These are phyloP conservation scores for Globisporangium echinulatum DNA, from an alignment of 352 stramenopile genomes.

Conservation along the genomic window DNA sequence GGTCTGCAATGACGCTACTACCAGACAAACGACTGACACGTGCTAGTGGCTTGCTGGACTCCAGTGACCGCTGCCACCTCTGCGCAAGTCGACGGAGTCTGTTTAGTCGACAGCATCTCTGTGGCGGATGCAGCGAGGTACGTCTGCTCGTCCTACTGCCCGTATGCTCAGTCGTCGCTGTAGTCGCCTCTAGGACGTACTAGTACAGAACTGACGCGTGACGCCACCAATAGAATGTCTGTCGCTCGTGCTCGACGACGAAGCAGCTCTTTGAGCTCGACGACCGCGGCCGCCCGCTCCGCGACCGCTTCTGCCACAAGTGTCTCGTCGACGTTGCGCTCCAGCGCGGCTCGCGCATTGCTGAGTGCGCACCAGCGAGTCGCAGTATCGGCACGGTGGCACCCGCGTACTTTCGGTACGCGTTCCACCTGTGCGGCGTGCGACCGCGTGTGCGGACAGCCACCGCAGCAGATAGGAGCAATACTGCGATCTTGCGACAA, in stretches of 20 bases:
- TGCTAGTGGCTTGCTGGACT: constrained; percentile 3
- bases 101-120: constrained; percentile 2
- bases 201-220: too few relatives aligned
- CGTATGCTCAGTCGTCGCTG: not conserved
- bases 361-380: not conserved
- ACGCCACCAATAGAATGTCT: constrained; percentile 24
- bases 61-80: constrained; percentile 11
- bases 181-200: too few relatives aligned
- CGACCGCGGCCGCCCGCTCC: constrained; percentile 23
- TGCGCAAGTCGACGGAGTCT: constrained; percentile 1
- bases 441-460: not conserved
- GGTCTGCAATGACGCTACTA: too few relatives aligned
- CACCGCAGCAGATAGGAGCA: too few relatives aligned
- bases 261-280: constrained; percentile 40
- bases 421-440: not conserved
- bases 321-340: constrained; percentile 21
- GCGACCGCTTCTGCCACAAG: constrained; percentile 35
- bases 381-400: not conserved
- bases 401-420: constrained; percentile 13
- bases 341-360: constrained; percentile 4
- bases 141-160: not conserved
- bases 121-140: constrained; percentile 25
- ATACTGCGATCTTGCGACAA: too few relatives aligned
- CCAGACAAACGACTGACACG: too few relatives aligned
- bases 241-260: constrained; percentile 37